Conservation (phyloP, 768 basidiomycete species). For the Collybia sp. region DNA sequence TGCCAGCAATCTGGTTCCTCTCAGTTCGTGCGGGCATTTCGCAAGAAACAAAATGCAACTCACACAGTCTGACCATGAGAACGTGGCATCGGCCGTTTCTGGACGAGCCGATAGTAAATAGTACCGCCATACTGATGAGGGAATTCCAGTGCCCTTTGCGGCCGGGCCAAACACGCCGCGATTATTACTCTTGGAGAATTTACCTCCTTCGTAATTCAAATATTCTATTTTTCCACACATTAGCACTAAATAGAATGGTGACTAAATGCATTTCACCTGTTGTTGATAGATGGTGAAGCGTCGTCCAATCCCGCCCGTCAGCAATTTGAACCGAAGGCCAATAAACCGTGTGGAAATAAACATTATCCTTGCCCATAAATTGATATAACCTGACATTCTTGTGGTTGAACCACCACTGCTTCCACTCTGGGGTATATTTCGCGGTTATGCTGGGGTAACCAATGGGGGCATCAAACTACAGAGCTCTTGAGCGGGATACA, state of each 20-base stretch:
- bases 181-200: conserved; percentile 97
- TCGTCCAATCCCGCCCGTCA: conserved; percentile 92
- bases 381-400: conserved; percentile 89
- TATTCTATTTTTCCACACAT: conserved; percentile 62
- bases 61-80: conserved; percentile 95
- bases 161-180: conserved; percentile 96
- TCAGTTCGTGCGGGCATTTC: conserved; percentile 3
- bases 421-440: conserved; percentile 91
- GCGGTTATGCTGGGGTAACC: conserved; percentile 98
- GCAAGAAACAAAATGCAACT: conserved; percentile 18
- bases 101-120: conserved; percentile 91
- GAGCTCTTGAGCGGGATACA: conserved; percentile 7
- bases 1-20: conserved; percentile 67
- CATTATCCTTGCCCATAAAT: conserved; percentile 99
- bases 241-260: too few relatives aligned
- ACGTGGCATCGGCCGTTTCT: conserved; percentile 92
- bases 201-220: conserved; percentile 96
- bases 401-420: conserved; percentile 94
- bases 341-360: conserved; percentile 97
- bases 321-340: conserved; percentile 89
- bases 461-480: conserved; percentile 93
- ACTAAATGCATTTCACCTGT: conserved; percentile 58
- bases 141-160: conserved; percentile 90
- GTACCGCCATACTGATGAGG: conserved; percentile 94
- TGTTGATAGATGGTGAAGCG: conserved; percentile 87